Conservation (phyloP, 768 basidiomycete genomes). For the Clavaria fumosa region DNA sequence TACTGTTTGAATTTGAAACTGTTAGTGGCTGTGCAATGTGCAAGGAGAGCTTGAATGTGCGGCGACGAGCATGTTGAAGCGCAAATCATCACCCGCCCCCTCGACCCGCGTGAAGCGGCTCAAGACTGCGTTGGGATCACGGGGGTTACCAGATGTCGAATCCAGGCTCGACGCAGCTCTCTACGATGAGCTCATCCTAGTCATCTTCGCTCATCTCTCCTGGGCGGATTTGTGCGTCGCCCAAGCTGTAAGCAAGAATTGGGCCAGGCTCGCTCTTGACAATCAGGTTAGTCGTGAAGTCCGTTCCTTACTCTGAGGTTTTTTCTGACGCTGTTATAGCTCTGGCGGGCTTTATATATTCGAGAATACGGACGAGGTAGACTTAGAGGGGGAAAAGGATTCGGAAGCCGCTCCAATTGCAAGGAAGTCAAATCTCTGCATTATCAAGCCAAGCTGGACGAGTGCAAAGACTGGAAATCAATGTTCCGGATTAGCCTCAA, state of each 20-base stretch:
- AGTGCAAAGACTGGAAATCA: slow-evolving; percentile 61
- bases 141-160: slow-evolving; percentile 3
- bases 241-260: slow-evolving; percentile 48
- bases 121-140: slow-evolving; percentile 16
- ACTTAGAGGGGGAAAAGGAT: slow-evolving; percentile 52
- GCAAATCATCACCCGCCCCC: slow-evolving; percentile 27
- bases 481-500: slow-evolving; percentile 78
- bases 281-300: slow-evolving; percentile 32
- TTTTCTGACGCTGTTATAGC: slow-evolving; percentile 16
- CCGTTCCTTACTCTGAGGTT: slow-evolving; percentile 1
- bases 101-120: slow-evolving; percentile 47
- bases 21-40: too few species aligned
- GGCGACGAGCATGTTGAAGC: slow-evolving; percentile 26
- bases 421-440: slow-evolving; percentile 46
- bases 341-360: slow-evolving; percentile 59
- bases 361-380: slow-evolving; percentile 49
- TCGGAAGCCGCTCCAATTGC: slow-evolving; percentile 38
- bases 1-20: too few species aligned
- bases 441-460: slow-evolving; percentile 26
- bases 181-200: slow-evolving; percentile 64
- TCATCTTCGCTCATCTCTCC: slow-evolving; percentile 57
- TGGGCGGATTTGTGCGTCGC: slow-evolving; percentile 51
- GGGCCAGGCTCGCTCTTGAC: slow-evolving; percentile 51
- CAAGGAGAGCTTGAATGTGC: too few species aligned
- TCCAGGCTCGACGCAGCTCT: slow-evolving; percentile 39